These are phyloP conservation scores for Colletotrichum sansevieriae DNA, from an alignment of 2,329 filamentous ascomycete species.

Conservation along the genomic window DNA sequence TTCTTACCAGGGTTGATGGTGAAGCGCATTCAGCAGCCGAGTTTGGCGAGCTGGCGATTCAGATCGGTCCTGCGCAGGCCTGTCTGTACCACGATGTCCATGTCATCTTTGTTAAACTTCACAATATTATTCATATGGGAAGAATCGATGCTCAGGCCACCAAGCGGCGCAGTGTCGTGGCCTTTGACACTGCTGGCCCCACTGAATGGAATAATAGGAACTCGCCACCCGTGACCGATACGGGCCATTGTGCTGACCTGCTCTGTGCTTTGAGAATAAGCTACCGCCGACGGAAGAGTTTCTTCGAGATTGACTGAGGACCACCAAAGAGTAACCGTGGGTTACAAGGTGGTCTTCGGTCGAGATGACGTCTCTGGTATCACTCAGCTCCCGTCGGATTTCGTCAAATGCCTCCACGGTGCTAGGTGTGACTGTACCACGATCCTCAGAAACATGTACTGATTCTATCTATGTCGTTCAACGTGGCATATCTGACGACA, in stretches of 20 bases:
- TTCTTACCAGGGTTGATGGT: slow-evolving; percentile 77
- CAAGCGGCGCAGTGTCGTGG: slow-evolving; percentile 74
- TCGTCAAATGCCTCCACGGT: slow-evolving; percentile 64
- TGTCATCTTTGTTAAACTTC: slow-evolving; percentile 72
- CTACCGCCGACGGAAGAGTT: neutral
- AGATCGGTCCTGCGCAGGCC: slow-evolving; percentile 71
- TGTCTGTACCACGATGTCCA: slow-evolving; percentile 79
- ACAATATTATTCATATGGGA: slow-evolving; percentile 75
- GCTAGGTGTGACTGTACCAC: neutral
- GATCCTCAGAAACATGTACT: neutral
- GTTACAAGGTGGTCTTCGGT: neutral
- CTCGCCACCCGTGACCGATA: neutral
- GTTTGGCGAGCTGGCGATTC: too few relatives aligned
- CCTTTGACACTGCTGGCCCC: slow-evolving; percentile 80
- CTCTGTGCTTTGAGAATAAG: neutral
- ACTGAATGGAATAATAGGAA: slow-evolving; percentile 65
- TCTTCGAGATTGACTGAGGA: neutral
- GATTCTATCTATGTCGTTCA: slow-evolving; percentile 1
- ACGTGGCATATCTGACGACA: neutral
- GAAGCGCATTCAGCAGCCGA: slow-evolving; percentile 70
- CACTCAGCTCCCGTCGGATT: slow-evolving; percentile 60
- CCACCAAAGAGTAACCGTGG: neutral
- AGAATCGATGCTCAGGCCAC: slow-evolving; percentile 78
- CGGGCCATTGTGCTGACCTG: too few relatives aligned
- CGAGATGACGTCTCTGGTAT: slow-evolving; percentile 38